These are phyloP conservation scores for Coemansia sp. DNA, from an alignment of 192 early-diverging fungal species.

Conservation along the genomic window DNA sequence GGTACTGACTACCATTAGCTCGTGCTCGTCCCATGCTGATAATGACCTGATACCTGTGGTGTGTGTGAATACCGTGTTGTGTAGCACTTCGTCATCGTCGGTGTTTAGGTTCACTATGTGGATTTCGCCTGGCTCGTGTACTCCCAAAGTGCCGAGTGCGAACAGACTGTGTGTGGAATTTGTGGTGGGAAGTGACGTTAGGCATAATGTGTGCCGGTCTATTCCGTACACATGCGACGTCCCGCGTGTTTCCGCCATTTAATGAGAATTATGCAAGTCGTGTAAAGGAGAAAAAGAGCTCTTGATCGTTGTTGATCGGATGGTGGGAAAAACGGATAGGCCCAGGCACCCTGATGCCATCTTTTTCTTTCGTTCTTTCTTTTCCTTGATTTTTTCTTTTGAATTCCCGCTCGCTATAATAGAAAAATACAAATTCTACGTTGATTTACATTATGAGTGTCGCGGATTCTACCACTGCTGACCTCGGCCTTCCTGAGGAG, in stretches of 20 bases:
- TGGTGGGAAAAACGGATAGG: not conserved
- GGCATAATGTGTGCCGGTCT: slow-evolving; percentile 51
- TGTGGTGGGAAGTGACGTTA: slow-evolving; percentile 20
- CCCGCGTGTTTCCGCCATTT: slow-evolving; percentile 30
- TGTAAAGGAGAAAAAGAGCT: not conserved
- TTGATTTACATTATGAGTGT: slow-evolving; percentile 21
- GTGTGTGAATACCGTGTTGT: slow-evolving; percentile 29
- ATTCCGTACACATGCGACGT: slow-evolving; percentile 56
- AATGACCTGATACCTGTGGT: slow-evolving; percentile 30
- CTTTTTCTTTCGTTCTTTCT: not conserved
- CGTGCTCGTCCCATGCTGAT: slow-evolving; percentile 24
- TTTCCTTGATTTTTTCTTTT: not conserved
- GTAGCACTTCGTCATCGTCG: slow-evolving; percentile 26
- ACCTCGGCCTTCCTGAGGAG: slow-evolving; percentile 1
- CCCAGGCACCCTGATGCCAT: not conserved
- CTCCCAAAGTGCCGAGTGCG: slow-evolving; percentile 45
- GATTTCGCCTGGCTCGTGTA: slow-evolving; percentile 45
- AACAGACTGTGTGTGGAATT: slow-evolving; percentile 26
- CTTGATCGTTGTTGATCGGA: not conserved
- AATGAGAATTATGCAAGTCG: not conserved
- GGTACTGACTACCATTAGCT: slow-evolving; percentile 27
- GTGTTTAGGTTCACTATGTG: slow-evolving; percentile 48
- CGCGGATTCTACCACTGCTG: slow-evolving; percentile 11
- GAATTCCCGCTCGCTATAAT: not conserved
- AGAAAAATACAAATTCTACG: not conserved